phyloP scores from a whole-genome alignment of 2,329 filamentous ascomycete species.

The Paecilomyces sp. region DNA sequence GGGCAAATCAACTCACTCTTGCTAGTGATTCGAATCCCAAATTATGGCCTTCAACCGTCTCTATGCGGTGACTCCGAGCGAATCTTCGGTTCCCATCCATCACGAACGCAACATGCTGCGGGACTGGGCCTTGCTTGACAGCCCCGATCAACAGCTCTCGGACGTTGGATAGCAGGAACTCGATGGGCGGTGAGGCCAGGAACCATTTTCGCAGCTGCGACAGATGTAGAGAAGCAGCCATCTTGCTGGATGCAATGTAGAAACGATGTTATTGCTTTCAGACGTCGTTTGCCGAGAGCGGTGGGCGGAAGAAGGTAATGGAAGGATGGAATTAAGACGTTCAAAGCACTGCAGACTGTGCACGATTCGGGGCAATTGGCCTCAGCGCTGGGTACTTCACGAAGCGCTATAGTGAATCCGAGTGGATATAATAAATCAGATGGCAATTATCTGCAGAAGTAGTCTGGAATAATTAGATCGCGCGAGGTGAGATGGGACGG shows the following conservation, averaged over 20 bases:
- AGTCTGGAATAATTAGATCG: not conserved
- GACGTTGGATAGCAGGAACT: constrained; percentile 75
- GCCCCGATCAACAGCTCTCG: constrained; percentile 83
- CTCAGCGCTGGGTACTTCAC: not conserved
- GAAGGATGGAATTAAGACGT: not conserved
- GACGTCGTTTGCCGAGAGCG: not conserved
- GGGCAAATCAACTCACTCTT: constrained; percentile 48
- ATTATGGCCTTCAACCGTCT: constrained; percentile 94
- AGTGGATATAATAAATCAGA: not conserved
- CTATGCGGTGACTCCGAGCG: constrained; percentile 81
- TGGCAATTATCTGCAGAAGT: not conserved
- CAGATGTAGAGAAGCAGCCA: constrained; percentile 50
- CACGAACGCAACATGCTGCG: constrained; percentile 95
- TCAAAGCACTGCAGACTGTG: not conserved
- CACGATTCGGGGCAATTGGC: not conserved
- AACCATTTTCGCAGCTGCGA: constrained; percentile 66
- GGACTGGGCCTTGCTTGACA: constrained; percentile 82
- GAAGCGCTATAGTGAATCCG: not conserved
- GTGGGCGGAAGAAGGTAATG: not conserved
- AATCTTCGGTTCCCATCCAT: constrained; percentile 98
- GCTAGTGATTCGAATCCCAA: constrained; percentile 92
- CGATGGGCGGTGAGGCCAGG: constrained; percentile 78
- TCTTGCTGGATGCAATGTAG: constrained; percentile 10
- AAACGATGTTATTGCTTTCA: not conserved
- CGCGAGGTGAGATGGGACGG: constrained; percentile 1